These are phyloP conservation scores for Rhytidiadelphus loreus DNA, from an alignment of 225 moss, liverwort and hornwort species.

Conservation along the genomic window DNA sequence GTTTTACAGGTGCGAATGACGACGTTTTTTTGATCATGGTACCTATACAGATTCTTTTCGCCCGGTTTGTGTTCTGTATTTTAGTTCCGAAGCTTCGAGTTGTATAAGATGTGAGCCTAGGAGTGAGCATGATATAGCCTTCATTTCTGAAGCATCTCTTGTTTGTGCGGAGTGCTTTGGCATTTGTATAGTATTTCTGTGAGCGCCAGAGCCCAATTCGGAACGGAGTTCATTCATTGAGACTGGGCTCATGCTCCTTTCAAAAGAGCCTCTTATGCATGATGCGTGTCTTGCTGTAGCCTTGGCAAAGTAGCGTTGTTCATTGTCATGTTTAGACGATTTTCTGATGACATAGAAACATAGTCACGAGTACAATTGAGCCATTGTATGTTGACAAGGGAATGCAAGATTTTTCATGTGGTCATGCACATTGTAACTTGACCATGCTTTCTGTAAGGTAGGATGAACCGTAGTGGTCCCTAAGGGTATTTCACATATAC, in stretches of 20 bases:
- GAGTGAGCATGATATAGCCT: not conserved
- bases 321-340: not conserved
- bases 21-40: not conserved
- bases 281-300: not conserved
- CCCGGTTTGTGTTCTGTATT: not conserved
- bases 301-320: not conserved
- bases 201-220: not conserved
- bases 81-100: not conserved
- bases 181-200: constrained; percentile 6
- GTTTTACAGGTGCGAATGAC: constrained; percentile 13
- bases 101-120: not conserved
- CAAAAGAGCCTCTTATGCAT: not conserved
- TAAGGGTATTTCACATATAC: not conserved
- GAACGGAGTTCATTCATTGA: not conserved
- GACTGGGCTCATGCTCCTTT: not conserved
- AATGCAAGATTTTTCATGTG: not conserved
- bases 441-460: not conserved
- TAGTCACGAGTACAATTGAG: not conserved
- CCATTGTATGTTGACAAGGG: not conserved
- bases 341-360: not conserved
- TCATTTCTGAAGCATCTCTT: not conserved
- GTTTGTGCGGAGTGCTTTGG: not conserved
- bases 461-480: not conserved
- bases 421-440: not conserved
- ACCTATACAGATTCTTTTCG: constrained; percentile 28